phyloP scores from a whole-genome alignment of 108 stramenopile genomes.

The Mediolabrus comicus region DNA sequence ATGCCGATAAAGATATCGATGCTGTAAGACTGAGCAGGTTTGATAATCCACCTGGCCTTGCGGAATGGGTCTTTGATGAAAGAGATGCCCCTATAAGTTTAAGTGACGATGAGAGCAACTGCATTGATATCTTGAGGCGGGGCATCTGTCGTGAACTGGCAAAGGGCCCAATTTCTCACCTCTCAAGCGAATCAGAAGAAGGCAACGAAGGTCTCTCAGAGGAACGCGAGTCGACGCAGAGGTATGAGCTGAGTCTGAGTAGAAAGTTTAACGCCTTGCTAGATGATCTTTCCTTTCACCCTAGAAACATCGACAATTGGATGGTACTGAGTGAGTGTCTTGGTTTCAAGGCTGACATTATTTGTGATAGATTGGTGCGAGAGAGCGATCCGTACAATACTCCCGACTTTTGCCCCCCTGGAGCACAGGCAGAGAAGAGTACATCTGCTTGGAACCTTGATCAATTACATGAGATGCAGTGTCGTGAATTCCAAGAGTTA shows the following conservation, averaged over 20 bases:
- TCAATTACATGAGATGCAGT: slow-evolving; percentile 45
- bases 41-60: slow-evolving; percentile 24
- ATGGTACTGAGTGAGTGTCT: slow-evolving; percentile 68
- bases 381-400: slow-evolving; percentile 40
- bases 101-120: slow-evolving; percentile 7
- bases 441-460: slow-evolving; percentile 32
- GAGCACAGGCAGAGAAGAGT: slow-evolving; percentile 2
- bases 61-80: slow-evolving; percentile 42
- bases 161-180: slow-evolving; percentile 52
- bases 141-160: slow-evolving; percentile 64
- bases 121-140: slow-evolving; percentile 39
- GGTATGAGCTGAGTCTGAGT: slow-evolving; percentile 57
- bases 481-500: slow-evolving; percentile 38
- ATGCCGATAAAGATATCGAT: slow-evolving; percentile 26
- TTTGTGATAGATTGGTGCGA: slow-evolving; percentile 67
- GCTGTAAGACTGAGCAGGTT: background rate
- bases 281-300: slow-evolving; percentile 68
- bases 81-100: background rate
- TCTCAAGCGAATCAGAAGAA: slow-evolving; percentile 19
- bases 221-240: slow-evolving; percentile 47
- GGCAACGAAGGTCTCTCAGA: slow-evolving; percentile 51
- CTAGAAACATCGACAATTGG: slow-evolving; percentile 65
- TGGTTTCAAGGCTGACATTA: slow-evolving; percentile 69
- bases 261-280: slow-evolving; percentile 78
- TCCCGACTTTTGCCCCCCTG: slow-evolving; percentile 43